A percentile compares a stretch with the other conserved stretches of the same genome.
Conservation (phyloP, 306 rosid species). For the Rubus idaeus region DNA sequence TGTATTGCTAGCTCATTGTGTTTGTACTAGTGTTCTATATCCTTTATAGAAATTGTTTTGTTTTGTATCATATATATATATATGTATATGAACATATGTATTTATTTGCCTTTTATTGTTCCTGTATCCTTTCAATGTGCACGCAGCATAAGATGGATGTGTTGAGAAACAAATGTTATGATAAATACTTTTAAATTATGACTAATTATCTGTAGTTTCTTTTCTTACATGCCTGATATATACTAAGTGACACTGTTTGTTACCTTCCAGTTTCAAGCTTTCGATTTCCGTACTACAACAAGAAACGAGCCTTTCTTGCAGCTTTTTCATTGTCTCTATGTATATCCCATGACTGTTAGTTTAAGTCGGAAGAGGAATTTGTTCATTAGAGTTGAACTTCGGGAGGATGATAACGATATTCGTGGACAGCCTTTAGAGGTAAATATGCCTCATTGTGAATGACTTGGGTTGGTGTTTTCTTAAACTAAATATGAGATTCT, state of each 20-base stretch:
- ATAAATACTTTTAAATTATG: neutral
- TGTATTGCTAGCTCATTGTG: neutral
- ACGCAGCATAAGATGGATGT: neutral
- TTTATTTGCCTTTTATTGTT: neutral
- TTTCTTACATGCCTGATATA: constrained; percentile 16
- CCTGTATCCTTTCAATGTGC: neutral
- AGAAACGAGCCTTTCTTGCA: constrained; percentile 99
- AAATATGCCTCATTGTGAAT: constrained; percentile 27
- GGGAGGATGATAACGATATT: constrained; percentile 86
- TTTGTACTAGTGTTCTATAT: neutral
- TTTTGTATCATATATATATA: neutral
- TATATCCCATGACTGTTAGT: constrained; percentile 88
- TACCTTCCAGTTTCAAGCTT: constrained; percentile 86
- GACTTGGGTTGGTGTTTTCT: constrained; percentile 14
- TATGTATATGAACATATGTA: neutral
- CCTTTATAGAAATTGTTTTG: neutral
- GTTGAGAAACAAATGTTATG: neutral
- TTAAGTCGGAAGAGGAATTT: constrained; percentile 96
- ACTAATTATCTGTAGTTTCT: neutral
- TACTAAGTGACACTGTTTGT: constrained; percentile 33
- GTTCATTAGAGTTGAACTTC: constrained; percentile 82
- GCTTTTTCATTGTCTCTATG: constrained; percentile 95
- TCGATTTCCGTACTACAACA: constrained; percentile 92
- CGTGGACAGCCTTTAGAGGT: constrained; percentile 96
- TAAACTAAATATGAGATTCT: neutral